Percentiles rank a stretch among this genome's conserved stretches.
phyloP scores from a whole-genome alignment of 208 protist species.

The Wallacemonas collosoma region DNA sequence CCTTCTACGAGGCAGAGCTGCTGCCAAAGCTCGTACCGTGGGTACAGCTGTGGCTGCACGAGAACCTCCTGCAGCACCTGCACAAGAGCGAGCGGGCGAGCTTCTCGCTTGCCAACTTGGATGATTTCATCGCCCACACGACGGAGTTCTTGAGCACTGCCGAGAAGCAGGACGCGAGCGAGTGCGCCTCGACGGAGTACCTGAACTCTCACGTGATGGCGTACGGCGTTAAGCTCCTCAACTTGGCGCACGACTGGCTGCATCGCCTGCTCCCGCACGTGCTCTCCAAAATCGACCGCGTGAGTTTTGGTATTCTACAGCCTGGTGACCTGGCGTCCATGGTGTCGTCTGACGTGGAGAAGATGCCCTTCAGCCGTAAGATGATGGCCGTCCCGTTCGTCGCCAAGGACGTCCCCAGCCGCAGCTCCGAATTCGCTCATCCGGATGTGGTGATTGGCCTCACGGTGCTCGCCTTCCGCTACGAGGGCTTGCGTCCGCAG shows the following conservation, averaged over 20 bases:
- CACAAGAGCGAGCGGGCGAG: constrained; percentile 21
- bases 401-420: constrained; percentile 95
- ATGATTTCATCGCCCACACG: constrained; percentile 25
- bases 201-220: constrained; percentile 42
- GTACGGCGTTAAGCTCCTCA: constrained; percentile 82
- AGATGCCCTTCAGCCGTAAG: constrained; percentile 79
- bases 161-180: constrained; percentile 21
- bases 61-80: constrained; percentile 28
- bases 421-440: constrained; percentile 94
- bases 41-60: constrained; percentile 89
- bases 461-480: constrained; percentile 92
- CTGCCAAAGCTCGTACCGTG: constrained; percentile 88
- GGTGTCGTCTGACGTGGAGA: constrained; percentile 16
- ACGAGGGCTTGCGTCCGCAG: constrained; percentile 86
- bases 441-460: constrained; percentile 95
- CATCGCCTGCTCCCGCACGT: constrained; percentile 92
- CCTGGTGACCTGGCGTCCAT: constrained; percentile 60
- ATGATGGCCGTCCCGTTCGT: constrained; percentile 95
- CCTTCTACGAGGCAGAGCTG: constrained; percentile 85
- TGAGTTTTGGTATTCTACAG: constrained; percentile 92
- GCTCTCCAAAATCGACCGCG: constrained; percentile 93
- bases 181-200: constrained; percentile 23
- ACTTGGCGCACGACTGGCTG: constrained; percentile 91
- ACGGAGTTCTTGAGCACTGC: constrained; percentile 33
- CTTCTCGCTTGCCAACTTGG: constrained; percentile 1